phyloP scores from a whole-genome alignment of 306 rosid genomes.

The Albizia julibrissin region DNA sequence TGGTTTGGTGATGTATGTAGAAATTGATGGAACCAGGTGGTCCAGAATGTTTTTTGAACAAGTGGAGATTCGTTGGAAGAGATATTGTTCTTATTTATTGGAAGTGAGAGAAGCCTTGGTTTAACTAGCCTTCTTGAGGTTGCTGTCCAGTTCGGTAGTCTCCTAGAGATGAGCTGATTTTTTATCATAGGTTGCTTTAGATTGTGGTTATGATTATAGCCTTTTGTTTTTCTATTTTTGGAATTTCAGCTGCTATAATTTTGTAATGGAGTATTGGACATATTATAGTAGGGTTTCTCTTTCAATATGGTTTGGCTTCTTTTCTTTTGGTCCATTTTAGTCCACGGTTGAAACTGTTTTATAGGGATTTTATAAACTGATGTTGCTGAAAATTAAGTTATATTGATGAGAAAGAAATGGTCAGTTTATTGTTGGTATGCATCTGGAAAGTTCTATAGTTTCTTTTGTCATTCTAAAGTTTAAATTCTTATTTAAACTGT shows the following conservation, averaged over 20 bases:
- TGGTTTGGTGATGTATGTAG: conserved; percentile 67
- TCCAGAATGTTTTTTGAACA: conserved; percentile 59
- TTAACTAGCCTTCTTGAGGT: conserved; percentile 47
- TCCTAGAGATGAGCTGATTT: not conserved
- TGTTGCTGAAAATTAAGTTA: not conserved
- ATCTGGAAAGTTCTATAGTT: not conserved
- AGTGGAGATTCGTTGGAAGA: conserved; percentile 61
- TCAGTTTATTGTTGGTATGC: not conserved
- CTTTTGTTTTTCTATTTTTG: not conserved
- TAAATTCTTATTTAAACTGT: not conserved
- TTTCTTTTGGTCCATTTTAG: no score
- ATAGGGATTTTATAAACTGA: no score
- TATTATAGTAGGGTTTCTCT: no score
- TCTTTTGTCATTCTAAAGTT: not conserved
- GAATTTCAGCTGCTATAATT: not conserved
- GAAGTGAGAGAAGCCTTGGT: conserved; percentile 61
- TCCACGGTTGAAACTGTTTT: no score
- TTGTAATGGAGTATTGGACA: no score
- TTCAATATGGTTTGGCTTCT: no score
- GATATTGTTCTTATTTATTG: conserved; percentile 54
- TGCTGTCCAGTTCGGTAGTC: not conserved
- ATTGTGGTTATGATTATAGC: not conserved
- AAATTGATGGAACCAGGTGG: conserved; percentile 77
- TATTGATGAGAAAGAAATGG: not conserved
- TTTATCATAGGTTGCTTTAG: not conserved